phyloP scores from a whole-genome alignment of 2,329 filamentous ascomycete genomes.

The Scolecobasidium constrictum region DNA sequence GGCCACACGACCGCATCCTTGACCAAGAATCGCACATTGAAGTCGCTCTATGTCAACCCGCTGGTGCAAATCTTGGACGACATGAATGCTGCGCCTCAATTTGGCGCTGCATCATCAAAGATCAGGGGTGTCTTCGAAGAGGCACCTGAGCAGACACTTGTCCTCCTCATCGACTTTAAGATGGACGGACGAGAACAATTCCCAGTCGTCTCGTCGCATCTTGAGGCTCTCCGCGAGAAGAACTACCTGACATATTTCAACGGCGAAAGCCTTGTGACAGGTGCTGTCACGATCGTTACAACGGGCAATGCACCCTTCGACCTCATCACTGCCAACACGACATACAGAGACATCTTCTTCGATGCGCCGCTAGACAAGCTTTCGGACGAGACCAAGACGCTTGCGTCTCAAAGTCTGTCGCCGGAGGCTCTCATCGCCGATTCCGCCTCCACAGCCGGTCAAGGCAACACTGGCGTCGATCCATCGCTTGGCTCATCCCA shows the following conservation, averaged over 20 bases:
- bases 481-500: conserved; percentile 25
- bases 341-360: conserved; percentile 45
- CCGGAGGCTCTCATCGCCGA: not conserved
- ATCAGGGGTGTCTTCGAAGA: conserved; percentile 41
- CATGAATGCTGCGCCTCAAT: conserved; percentile 32
- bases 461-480: conserved; percentile 34
- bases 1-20: conserved; percentile 41
- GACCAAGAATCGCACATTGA: conserved; percentile 35
- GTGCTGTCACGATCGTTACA: conserved; percentile 42
- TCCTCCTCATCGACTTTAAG: conserved; percentile 43
- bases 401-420: conserved; percentile 3
- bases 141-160: conserved; percentile 35
- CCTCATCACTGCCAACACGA: conserved; percentile 32
- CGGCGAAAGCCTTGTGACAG: conserved; percentile 26
- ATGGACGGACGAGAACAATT: conserved; percentile 25
- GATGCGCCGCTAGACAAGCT: conserved; percentile 37
- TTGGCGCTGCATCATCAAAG: conserved; percentile 16
- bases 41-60: conserved; percentile 42
- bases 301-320: conserved; percentile 43
- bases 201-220: conserved; percentile 27
- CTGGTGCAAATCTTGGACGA: conserved; percentile 37
- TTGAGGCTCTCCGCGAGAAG: conserved; percentile 35
- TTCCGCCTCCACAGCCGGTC: conserved; percentile 19
- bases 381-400: conserved; percentile 18
- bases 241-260: conserved; percentile 42